These are phyloP conservation scores for Oryza glumipatula DNA, from an alignment of 176 grass and related monocot species.

Conservation along the genomic window DNA sequence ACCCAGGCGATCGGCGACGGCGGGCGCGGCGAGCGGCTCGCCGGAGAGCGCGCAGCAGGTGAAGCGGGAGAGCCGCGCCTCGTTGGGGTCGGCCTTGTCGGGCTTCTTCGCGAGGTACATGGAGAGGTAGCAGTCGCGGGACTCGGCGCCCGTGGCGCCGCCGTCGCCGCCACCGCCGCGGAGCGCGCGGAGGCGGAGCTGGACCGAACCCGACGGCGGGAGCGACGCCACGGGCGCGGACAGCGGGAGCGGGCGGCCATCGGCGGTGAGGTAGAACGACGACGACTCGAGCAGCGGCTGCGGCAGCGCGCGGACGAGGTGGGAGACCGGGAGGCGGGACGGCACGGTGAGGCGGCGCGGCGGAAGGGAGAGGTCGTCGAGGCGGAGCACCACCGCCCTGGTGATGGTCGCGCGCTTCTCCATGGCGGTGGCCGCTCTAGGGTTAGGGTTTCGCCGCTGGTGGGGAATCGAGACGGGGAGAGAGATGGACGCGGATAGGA, in stretches of 20 bases:
- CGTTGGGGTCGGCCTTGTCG: conserved; percentile 95
- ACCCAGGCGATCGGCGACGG: conserved; percentile 75
- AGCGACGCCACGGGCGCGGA: conserved; percentile 35
- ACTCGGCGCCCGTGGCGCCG: conserved; percentile 94
- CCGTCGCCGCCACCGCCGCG: conserved; percentile 91
- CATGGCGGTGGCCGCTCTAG: conserved; percentile 41
- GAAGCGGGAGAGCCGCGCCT: conserved; percentile 87
- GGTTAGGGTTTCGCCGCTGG: conserved; percentile 46
- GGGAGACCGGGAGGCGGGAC: conserved; percentile 46
- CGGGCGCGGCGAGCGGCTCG: conserved; percentile 67
- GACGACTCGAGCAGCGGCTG: background rate
- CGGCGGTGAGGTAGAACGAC: conserved; percentile 73
- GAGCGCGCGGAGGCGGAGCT: conserved; percentile 63
- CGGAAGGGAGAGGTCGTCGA: conserved; percentile 52
- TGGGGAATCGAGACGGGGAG: background rate
- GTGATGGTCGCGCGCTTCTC: background rate
- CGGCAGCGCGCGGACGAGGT: conserved; percentile 55
- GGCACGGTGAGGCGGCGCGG: conserved; percentile 54
- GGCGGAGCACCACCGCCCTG: conserved; percentile 41
- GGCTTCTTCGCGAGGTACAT: conserved; percentile 96
- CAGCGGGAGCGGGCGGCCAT: conserved; percentile 49
- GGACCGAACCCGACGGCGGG: conserved; percentile 38
- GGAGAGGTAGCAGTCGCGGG: conserved; percentile 98
- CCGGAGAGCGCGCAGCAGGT: conserved; percentile 88
- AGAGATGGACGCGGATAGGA: background rate